Conservation (phyloP, 2,329 filamentous ascomycete species). For the Ceratocystis cubensis region DNA sequence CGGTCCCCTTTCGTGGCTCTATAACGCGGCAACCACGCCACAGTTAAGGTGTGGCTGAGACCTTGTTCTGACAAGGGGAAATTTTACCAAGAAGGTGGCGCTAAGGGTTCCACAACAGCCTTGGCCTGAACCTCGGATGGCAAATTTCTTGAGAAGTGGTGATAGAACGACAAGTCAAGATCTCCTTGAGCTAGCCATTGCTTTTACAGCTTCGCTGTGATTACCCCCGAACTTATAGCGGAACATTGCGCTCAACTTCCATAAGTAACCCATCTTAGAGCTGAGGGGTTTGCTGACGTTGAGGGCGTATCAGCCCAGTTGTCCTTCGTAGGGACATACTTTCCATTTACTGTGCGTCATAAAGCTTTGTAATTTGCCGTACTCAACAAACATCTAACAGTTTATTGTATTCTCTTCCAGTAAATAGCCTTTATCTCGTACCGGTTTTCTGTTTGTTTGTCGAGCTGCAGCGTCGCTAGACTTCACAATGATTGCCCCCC, state of each 20-base stretch:
- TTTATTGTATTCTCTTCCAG: not conserved
- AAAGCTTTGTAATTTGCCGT: constrained; percentile 17
- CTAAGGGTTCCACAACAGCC: constrained; percentile 15
- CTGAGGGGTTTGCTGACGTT: constrained; percentile 4
- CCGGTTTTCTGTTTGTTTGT: not conserved
- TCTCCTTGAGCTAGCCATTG: not conserved
- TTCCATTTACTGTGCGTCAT: constrained; percentile 11
- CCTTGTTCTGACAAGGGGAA: not conserved
- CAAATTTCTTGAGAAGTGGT: constrained; percentile 17
- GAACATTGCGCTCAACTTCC: not conserved
- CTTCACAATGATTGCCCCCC: constrained; percentile 18
- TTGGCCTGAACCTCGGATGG: not conserved
- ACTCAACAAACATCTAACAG: constrained; percentile 13
- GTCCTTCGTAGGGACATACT: constrained; percentile 13
- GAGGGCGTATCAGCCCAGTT: constrained; percentile 14
- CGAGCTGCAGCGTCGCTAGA: not conserved
- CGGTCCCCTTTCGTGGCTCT: constrained; percentile 5
- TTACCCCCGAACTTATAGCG: not conserved
- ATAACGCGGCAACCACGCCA: constrained; percentile 14
- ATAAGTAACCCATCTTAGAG: not conserved
- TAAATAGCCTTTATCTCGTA: not conserved
- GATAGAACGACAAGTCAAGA: constrained; percentile 1
- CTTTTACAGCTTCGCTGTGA: not conserved
- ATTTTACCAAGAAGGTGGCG: constrained; percentile 10
- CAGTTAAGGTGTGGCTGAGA: constrained; percentile 13